These are phyloP conservation scores for Saccharomyces hybrid DNA, from an alignment of 1,139 yeast species.

Conservation along the genomic window DNA sequence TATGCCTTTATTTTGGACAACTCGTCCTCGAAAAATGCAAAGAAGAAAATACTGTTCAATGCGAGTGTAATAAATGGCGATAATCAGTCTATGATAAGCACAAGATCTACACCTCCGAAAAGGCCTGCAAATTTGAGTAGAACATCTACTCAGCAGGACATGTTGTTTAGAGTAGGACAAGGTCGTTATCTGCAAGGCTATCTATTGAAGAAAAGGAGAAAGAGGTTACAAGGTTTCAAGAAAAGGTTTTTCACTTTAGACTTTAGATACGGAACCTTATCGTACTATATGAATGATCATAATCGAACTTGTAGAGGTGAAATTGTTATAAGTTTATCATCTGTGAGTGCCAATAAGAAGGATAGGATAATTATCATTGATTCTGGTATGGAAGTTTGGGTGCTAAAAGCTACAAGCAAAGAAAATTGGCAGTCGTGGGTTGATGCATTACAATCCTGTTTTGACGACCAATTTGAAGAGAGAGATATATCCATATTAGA, in stretches of 20 bases:
- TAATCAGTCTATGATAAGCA: conserved; percentile 12
- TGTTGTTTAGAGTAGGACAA: conserved; percentile 25
- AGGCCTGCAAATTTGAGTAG: conserved; percentile 13
- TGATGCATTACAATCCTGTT: conserved; percentile 47
- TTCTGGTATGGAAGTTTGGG: conserved; percentile 96
- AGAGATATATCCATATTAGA: conserved; percentile 3
- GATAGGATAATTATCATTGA: conserved; percentile 71
- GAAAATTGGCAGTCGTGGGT: conserved; percentile 79
- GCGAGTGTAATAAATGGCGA: conserved; percentile 25
- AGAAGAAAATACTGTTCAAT: conserved; percentile 72
- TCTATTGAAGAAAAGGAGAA: conserved; percentile 69
- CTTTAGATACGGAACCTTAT: conserved; percentile 71
- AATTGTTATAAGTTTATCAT: conserved; percentile 78
- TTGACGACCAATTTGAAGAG: conserved; percentile 12
- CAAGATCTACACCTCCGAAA: conserved; percentile 15
- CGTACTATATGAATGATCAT: conserved; percentile 70
- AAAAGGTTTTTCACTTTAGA: conserved; percentile 80
- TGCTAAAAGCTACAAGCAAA: conserved; percentile 57
- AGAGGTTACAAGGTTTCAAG: conserved; percentile 78
- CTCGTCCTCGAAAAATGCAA: conserved; percentile 77
- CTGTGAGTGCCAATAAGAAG: conserved; percentile 68
- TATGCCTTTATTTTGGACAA: conserved; percentile 90
- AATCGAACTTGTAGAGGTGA: conserved; percentile 75
- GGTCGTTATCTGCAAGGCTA: conserved; percentile 54
- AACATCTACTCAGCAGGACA: conserved; percentile 6